These are phyloP conservation scores for Trypanosoma congolense DNA, from an alignment of 208 protist species.

Conservation along the genomic window DNA sequence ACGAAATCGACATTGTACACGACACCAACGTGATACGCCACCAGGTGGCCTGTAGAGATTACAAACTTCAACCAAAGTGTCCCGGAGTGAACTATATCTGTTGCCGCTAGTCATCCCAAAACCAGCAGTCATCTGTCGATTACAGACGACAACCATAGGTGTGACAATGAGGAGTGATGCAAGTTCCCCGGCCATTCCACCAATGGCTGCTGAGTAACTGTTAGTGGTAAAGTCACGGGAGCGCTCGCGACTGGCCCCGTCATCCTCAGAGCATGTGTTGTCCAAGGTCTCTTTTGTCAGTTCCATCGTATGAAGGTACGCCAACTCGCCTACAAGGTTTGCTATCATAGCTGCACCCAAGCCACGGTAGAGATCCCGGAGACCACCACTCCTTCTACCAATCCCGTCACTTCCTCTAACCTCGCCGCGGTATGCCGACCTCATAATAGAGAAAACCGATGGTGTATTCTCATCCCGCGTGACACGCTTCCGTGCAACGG, in stretches of 20 bases:
- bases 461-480: slow-evolving; percentile 51
- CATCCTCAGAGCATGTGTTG: background rate
- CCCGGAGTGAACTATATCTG: slow-evolving; percentile 31
- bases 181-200: slow-evolving; percentile 70
- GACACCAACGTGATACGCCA: background rate
- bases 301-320: slow-evolving; percentile 73
- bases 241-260: background rate
- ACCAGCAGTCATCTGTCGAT: slow-evolving; percentile 78
- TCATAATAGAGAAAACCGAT: slow-evolving; percentile 37
- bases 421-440: slow-evolving; percentile 51
- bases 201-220: slow-evolving; percentile 47
- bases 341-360: slow-evolving; percentile 58
- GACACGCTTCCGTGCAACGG: slow-evolving; percentile 74
- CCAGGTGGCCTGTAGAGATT: slow-evolving; percentile 30
- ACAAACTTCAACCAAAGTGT: slow-evolving; percentile 49
- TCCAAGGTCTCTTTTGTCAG: slow-evolving; percentile 55
- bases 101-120: slow-evolving; percentile 65
- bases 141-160: slow-evolving; percentile 62
- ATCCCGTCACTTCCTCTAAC: slow-evolving; percentile 13
- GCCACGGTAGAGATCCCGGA: slow-evolving; percentile 70
- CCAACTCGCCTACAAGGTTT: slow-evolving; percentile 73
- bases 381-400: slow-evolving; percentile 41
- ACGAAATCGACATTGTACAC: slow-evolving; percentile 25
- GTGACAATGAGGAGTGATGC: slow-evolving; percentile 59
- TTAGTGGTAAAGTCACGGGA: slow-evolving; percentile 26